phyloP scores from a whole-genome alignment of 2,329 filamentous ascomycete genomes.

The Xylariaceae sp. region DNA sequence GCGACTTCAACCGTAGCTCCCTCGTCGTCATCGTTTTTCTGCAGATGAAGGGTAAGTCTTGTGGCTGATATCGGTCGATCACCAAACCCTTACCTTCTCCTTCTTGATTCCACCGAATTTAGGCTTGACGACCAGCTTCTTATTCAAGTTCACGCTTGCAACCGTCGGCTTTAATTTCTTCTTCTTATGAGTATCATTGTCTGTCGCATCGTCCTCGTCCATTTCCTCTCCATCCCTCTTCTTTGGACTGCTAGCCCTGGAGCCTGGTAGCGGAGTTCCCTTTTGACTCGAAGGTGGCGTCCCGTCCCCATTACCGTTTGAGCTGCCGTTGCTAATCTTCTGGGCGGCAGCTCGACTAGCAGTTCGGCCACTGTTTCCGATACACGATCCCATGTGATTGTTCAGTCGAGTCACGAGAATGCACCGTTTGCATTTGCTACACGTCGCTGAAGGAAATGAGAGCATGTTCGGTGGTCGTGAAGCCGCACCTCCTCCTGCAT shows the following conservation, averaged over 20 bases:
- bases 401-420: constrained; percentile 70
- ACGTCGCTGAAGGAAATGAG: constrained; percentile 70
- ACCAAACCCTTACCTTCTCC: constrained; percentile 61
- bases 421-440: constrained; percentile 71
- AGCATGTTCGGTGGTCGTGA: constrained; percentile 65
- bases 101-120: constrained; percentile 56
- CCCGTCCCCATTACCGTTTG: constrained; percentile 54
- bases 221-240: constrained; percentile 63
- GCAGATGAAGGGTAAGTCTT: constrained; percentile 37
- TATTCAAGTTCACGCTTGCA: constrained; percentile 51
- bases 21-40: constrained; percentile 46
- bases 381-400: constrained; percentile 73
- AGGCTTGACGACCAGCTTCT: constrained; percentile 64
- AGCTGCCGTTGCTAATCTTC: constrained; percentile 65
- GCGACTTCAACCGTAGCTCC: constrained; percentile 49
- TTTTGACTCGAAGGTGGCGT: constrained; percentile 70
- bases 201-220: constrained; percentile 61
- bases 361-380: constrained; percentile 69
- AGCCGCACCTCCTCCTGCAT: constrained; percentile 39
- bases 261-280: constrained; percentile 63
- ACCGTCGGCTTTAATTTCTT: constrained; percentile 61
- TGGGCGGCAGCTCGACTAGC: constrained; percentile 67
- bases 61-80: constrained; percentile 58
- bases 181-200: constrained; percentile 61
- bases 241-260: constrained; percentile 60